These are phyloP conservation scores for Candida sanyaensis DNA, from an alignment of 1,139 yeast species.

Conservation along the genomic window DNA sequence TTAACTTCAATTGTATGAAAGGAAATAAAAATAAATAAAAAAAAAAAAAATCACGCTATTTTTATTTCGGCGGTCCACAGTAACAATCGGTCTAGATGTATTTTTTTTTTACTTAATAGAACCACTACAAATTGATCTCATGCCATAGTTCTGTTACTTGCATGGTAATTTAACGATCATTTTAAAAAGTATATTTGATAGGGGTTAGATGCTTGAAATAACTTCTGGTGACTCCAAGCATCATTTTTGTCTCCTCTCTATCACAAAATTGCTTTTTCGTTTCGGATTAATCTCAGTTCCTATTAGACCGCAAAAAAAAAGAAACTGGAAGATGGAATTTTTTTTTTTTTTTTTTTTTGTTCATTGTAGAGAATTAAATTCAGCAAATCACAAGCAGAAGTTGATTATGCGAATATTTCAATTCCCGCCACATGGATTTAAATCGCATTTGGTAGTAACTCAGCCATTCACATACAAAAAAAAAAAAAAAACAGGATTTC, in stretches of 20 bases:
- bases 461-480: neutral
- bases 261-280: slow-evolving; percentile 4
- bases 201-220: no score
- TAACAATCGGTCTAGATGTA: no score
- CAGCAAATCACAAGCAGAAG: neutral
- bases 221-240: neutral
- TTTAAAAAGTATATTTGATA: no score
- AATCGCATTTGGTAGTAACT: neutral
- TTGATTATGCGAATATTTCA: neutral
- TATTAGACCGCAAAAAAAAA: neutral
- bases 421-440: neutral
- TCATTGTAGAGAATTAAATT: neutral
- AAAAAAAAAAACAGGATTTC: no score
- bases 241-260: neutral
- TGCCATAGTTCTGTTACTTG: no score
- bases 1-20: no score
- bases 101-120: no score
- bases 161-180: no score
- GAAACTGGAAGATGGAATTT: neutral
- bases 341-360: no score
- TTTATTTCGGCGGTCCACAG: neutral
- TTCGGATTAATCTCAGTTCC: slow-evolving; percentile 1
- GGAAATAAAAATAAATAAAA: neutral
- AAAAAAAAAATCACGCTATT: slow-evolving; percentile 1
- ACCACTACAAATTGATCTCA: no score